Evolutionary conservation across 2,329 filamentous ascomycete genomes (phyloP), one percentile per base, ranked within the genome.

Genomic region (Beauveria varroae): DNA sequence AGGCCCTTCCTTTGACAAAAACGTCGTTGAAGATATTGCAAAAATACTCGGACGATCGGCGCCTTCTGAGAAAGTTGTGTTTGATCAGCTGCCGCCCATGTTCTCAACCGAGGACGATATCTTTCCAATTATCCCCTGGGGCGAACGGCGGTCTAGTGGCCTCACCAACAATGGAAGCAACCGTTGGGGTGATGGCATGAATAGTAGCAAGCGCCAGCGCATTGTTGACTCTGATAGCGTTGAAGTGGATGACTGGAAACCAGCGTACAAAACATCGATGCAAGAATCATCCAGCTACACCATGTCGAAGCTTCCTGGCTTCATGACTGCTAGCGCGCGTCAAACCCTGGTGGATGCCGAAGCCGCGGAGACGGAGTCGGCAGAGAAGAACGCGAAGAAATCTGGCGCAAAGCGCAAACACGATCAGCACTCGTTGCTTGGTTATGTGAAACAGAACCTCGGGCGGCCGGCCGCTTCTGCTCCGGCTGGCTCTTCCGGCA

Each of bases 1-100:
- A 66, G 93, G 92, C 0, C 90, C 93, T 1, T 85, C 84, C 0
- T 83, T 96, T 54, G 80, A 86, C 41, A 79, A 83, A 40, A 76
- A 78, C 1, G 78, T 86, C 1, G 79, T 95, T 12, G 79, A 81
- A 44, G 83, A 85, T 34, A 82, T 95, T 8, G 88, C 89, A 5
- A 85, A 81, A 54, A 93, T 96, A 20, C 76, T 97, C 5, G 75
- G 82, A 7, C 82, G 90, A 62, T 72, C 78, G 1, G 80, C 84
- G 41, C 88, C 90, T 10, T 73, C 79, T 1, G 76, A 83, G 55
- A 73, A 79, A 53, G 72, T 76, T 34, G 80, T 91, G 51, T 80
- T 81, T 57, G 78, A 80, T 57, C 72, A 73, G 6, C 74, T 86
- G 46, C 79, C 81, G 0, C 69, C 73, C 24, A 79, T 87, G 73